These are phyloP conservation scores for Diaporthe humulicola DNA, from an alignment of 2,329 filamentous ascomycete species.

Conservation along the genomic window DNA sequence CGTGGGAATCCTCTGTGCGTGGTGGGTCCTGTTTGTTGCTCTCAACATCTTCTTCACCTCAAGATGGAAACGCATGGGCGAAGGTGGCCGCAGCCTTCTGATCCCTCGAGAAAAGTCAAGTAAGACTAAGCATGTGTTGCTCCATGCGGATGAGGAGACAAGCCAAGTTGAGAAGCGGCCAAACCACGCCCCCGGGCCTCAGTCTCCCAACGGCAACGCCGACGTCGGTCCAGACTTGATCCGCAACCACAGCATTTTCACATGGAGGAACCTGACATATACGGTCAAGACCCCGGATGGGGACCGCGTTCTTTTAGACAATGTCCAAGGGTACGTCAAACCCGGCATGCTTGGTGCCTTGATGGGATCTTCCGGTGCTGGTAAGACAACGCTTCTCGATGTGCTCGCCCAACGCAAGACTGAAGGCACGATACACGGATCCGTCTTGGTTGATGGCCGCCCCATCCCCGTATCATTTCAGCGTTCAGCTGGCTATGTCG, in stretches of 20 bases:
- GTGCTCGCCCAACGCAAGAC: conserved; percentile 85
- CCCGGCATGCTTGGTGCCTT: conserved; percentile 83
- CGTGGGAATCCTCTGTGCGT: conserved; percentile 73
- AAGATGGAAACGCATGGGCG: conserved; percentile 23
- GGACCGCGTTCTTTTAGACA: conserved; percentile 78
- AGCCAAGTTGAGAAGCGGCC: not conserved
- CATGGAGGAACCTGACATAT: conserved; percentile 64
- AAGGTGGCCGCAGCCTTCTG: not conserved
- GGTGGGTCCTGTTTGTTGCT: conserved; percentile 71
- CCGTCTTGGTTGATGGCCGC: conserved; percentile 82
- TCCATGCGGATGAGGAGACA: not conserved
- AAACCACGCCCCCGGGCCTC: no score
- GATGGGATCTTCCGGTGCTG: conserved; percentile 86
- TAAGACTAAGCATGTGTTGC: not conserved
- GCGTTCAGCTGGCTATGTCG: conserved; percentile 83
- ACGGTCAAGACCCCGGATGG: conserved; percentile 73
- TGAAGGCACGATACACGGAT: conserved; percentile 80
- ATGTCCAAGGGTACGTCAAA: conserved; percentile 88
- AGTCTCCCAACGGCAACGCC: conserved; percentile 34
- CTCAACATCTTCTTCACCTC: conserved; percentile 53
- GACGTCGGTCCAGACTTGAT: conserved; percentile 55
- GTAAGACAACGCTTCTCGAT: conserved; percentile 88
- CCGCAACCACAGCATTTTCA: conserved; percentile 77
- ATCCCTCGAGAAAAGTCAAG: not conserved
- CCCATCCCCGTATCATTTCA: conserved; percentile 81